Percentiles rank a stretch among this genome's conserved stretches.
Evolutionary conservation across 805 yeast species (phyloP).

Genomic region (Ogataea chonburiensis): DNA sequence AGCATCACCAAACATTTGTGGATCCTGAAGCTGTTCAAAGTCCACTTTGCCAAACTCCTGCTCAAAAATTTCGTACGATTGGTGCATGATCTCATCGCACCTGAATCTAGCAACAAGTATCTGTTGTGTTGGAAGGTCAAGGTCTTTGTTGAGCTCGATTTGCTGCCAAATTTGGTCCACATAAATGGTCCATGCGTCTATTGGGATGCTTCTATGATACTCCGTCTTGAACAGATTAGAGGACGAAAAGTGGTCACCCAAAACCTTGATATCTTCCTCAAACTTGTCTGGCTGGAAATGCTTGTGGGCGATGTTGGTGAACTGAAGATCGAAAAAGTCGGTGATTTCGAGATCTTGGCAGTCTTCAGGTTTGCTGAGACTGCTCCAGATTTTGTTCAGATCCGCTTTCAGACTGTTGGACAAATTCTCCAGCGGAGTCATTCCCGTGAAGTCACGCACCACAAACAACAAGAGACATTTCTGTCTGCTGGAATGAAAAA

Average conservation of each 20-base stretch:
- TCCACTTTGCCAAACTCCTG: conserved; percentile 30
- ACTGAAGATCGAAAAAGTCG: conserved; percentile 84
- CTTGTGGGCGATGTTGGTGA: conserved; percentile 83
- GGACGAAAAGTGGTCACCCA: conserved; percentile 62
- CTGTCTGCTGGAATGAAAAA: conserved; percentile 64
- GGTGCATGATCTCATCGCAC: conserved; percentile 81
- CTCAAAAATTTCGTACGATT: conserved; percentile 47
- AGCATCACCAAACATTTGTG: conserved; percentile 39
- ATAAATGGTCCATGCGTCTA: conserved; percentile 95
- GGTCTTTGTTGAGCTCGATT: conserved; percentile 87
- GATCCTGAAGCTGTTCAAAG: conserved; percentile 28
- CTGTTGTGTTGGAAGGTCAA: conserved; percentile 96
- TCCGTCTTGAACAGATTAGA: conserved; percentile 54
- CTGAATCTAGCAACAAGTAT: conserved; percentile 90
- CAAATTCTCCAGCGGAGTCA: conserved; percentile 75
- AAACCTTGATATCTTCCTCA: conserved; percentile 50
- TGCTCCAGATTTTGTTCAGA: conserved; percentile 73
- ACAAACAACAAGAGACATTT: conserved; percentile 78
- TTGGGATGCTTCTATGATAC: conserved; percentile 83
- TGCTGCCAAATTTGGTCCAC: conserved; percentile 93
- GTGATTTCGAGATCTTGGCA: conserved; percentile 52
- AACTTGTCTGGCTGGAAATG: conserved; percentile 76
- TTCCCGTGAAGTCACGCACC: conserved; percentile 87
- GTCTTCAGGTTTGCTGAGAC: conserved; percentile 69
- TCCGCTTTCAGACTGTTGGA: conserved; percentile 69